Conservation (phyloP, 805 yeast species). For the Ogataea degrootiae region DNA sequence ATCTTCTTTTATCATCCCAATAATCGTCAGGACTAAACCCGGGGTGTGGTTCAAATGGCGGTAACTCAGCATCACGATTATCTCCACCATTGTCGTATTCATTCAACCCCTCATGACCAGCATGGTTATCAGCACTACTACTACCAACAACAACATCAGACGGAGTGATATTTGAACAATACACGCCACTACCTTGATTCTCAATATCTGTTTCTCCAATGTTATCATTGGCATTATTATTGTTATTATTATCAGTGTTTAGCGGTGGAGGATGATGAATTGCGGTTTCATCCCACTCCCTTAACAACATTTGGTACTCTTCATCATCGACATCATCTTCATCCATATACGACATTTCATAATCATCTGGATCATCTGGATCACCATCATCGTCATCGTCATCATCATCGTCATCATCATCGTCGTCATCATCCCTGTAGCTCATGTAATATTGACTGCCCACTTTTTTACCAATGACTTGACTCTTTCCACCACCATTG, state of each 20-base stretch:
- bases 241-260: too few species aligned
- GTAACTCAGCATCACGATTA: constrained; percentile 13
- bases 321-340: neutral
- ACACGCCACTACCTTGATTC: too few species aligned
- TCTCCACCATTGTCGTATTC: neutral
- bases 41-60: constrained; percentile 43
- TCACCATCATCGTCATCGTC: neutral
- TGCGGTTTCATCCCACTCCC: too few species aligned
- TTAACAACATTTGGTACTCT: too few species aligned
- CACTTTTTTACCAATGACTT: neutral
- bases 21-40: constrained; percentile 44
- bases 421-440: neutral
- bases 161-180: too few species aligned
- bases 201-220: neutral
- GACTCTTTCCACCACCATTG: too few species aligned
- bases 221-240: neutral
- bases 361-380: neutral
- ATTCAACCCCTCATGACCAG: neutral
- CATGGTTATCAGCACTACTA: neutral
- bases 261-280: too few species aligned
- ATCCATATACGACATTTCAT: neutral
- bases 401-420: constrained; percentile 1
- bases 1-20: constrained; percentile 34
- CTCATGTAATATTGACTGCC: neutral
- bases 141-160: too few species aligned